phyloP scores from a whole-genome alignment of 371 early-diverging fungal genomes.

The Racocetra persica region DNA sequence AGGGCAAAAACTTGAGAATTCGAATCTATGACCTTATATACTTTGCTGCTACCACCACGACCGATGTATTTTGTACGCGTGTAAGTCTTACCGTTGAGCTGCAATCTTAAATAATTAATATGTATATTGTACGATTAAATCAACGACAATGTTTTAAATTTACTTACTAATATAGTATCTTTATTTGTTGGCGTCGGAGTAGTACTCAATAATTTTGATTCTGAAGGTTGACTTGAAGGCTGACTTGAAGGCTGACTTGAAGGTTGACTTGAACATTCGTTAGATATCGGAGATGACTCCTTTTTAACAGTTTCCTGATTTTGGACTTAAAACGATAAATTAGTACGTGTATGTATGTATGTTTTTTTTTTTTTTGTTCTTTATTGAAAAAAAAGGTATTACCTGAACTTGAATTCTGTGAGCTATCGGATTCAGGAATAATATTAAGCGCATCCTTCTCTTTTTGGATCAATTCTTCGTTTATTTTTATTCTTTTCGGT shows the following conservation, averaged over 20 bases:
- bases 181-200: not conserved
- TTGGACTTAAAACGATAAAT: not conserved
- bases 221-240: not conserved
- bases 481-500: conserved; percentile 19
- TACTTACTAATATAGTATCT: not conserved
- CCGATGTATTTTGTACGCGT: conserved; percentile 61
- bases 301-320: not conserved
- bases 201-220: not conserved
- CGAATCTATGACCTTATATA: conserved; percentile 83
- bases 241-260: too few relatives aligned
- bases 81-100: conserved; percentile 3
- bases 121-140: not conserved
- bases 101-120: not conserved
- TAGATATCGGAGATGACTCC: not conserved
- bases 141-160: not conserved
- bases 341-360: not conserved
- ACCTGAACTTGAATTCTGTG: conserved; percentile 21
- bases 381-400: not conserved
- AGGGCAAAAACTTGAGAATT: conserved; percentile 81
- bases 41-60: conserved; percentile 89
- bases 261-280: not conserved
- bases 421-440: not conserved
- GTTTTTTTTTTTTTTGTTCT: not conserved
- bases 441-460: not conserved
- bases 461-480: not conserved